phyloP scores from a whole-genome alignment of 176 grass and related monocot species.

The maize (Zea mays) region DNA sequence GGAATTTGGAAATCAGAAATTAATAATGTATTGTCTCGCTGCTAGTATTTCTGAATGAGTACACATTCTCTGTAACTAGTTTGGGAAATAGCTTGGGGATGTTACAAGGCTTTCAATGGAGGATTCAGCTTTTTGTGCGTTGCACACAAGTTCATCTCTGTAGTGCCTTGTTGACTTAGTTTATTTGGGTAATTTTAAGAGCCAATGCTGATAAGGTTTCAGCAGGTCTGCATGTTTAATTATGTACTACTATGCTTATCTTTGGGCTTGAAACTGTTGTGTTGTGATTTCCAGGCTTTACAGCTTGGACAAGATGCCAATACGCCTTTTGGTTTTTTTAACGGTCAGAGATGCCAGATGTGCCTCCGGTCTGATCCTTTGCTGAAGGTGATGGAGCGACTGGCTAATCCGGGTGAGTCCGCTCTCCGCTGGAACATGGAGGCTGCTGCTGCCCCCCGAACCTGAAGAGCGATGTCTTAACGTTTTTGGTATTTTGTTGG shows the following conservation, averaged over 20 bases:
- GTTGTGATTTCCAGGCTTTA: constrained; percentile 60
- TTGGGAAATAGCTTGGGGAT: not conserved
- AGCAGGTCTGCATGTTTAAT: not conserved
- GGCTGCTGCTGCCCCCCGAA: not conserved
- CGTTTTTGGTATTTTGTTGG: not conserved
- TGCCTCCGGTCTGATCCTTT: constrained; percentile 88
- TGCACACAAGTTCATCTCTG: not conserved
- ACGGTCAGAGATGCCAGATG: constrained; percentile 96
- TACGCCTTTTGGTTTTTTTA: constrained; percentile 70
- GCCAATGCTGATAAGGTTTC: not conserved
- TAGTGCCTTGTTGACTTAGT: too few relatives aligned
- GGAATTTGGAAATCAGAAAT: not conserved
- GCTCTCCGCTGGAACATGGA: not conserved
- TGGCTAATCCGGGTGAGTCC: constrained; percentile 82
- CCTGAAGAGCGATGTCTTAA: not conserved
- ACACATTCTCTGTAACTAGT: not conserved
- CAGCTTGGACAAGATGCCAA: constrained; percentile 87
- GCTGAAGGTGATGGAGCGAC: constrained; percentile 95
- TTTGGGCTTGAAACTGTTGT: constrained; percentile 13
- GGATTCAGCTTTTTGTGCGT: not conserved
- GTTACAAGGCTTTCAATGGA: not conserved
- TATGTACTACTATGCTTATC: not conserved
- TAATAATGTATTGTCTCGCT: not conserved
- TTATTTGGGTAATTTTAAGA: not conserved
- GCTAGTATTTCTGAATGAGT: not conserved